phyloP scores from a whole-genome alignment of 495 filamentous ascomycete species.

The Thozetella sp. region DNA sequence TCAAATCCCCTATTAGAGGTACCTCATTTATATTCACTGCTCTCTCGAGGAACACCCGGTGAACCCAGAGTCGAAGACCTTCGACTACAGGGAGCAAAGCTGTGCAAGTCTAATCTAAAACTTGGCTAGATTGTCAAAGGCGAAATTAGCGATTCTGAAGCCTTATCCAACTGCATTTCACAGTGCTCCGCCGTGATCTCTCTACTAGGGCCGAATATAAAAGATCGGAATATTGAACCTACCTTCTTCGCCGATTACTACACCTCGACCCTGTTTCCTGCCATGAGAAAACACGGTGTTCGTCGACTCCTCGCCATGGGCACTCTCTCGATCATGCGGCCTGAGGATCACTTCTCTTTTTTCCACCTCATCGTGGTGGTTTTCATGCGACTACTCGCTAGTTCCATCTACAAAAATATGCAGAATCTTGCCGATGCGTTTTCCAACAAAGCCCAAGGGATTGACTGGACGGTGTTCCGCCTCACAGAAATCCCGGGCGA shows the following conservation, averaged over 20 bases:
- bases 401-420: conserved; percentile 5
- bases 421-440: conserved; percentile 8
- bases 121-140: too few species aligned
- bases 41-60: too few species aligned
- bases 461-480: conserved; percentile 22
- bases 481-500: conserved; percentile 14
- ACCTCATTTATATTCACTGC: too few species aligned
- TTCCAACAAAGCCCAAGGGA: conserved; percentile 3
- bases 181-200: too few species aligned
- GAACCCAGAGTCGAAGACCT: too few species aligned
- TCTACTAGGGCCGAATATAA: too few species aligned
- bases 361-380: background rate
- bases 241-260: conserved; percentile 11
- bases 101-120: too few species aligned
- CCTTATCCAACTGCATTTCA: too few species aligned
- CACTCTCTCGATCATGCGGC: conserved; percentile 10
- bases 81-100: too few species aligned
- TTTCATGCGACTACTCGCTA: conserved; percentile 5
- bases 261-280: conserved; percentile 1
- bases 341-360: background rate
- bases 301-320: conserved; percentile 12
- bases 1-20: too few species aligned
- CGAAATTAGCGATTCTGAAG: too few species aligned
- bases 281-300: conserved; percentile 17
- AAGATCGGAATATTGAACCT: too few species aligned